Percentiles rank a stretch among this genome's conserved stretches.
Evolutionary conservation across 768 basidiomycete genomes (phyloP).

Genomic region (Serendipita vermifera): DNA sequence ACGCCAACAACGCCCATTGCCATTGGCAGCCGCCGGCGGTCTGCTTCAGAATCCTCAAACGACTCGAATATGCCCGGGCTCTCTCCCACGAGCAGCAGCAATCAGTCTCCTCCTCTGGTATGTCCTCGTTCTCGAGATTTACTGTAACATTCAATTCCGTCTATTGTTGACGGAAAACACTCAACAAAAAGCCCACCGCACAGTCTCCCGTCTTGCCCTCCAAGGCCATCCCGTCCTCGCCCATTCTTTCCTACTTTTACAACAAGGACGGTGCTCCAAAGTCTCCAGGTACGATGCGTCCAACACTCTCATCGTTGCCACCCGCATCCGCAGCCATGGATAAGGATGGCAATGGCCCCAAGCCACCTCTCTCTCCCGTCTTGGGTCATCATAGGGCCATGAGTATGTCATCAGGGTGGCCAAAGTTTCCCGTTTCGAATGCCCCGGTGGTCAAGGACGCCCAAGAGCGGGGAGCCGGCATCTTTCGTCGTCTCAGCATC

Average conservation of each 20-base stretch:
- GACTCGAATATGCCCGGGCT: not conserved
- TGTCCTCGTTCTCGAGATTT: no score
- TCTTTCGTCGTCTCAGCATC: slow-evolving; percentile 64
- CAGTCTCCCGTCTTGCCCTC: slow-evolving; percentile 1
- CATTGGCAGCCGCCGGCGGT: not conserved
- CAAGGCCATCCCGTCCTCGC: slow-evolving; percentile 31
- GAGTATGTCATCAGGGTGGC: slow-evolving; percentile 4
- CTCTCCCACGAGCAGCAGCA: not conserved
- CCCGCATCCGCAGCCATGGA: slow-evolving; percentile 49
- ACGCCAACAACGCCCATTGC: not conserved
- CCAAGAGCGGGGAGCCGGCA: slow-evolving; percentile 53
- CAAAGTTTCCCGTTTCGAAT: slow-evolving; percentile 24
- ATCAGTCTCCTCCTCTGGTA: slow-evolving; percentile 5
- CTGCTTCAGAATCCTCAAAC: not conserved
- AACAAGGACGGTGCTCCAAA: slow-evolving; percentile 12
- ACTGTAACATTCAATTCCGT: no score
- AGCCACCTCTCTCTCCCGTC: not conserved
- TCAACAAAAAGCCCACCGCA: no score
- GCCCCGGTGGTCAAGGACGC: slow-evolving; percentile 35
- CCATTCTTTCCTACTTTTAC: slow-evolving; percentile 58
- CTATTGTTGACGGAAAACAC: no score
- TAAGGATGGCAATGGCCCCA: slow-evolving; percentile 25
- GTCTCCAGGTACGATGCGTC: slow-evolving; percentile 40
- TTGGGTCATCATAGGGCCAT: slow-evolving; percentile 2
- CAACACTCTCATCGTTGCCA: slow-evolving; percentile 31